A percentile compares a stretch with the other conserved stretches of the same genome.
These are phyloP conservation scores for Floccularia luteovirens DNA, from an alignment of 768 basidiomycete species.

Conservation along the genomic window DNA sequence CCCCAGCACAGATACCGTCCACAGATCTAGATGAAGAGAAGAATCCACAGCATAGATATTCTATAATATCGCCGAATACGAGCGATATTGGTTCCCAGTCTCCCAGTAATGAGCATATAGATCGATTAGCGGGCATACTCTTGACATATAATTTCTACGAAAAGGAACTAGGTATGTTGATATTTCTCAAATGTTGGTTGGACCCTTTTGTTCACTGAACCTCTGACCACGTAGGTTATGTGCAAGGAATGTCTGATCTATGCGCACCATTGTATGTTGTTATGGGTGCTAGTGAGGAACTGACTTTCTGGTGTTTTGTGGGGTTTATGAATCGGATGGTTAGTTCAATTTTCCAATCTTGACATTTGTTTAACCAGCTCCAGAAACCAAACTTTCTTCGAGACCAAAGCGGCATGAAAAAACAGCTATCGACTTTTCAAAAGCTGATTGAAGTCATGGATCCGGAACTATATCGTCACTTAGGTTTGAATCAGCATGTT, in stretches of 20 bases:
- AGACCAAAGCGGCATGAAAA: constrained; percentile 98
- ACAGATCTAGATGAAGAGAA: constrained; percentile 45
- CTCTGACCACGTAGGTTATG: constrained; percentile 60
- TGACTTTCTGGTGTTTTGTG: constrained; percentile 96
- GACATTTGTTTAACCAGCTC: background rate
- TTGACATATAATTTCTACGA: constrained; percentile 90
- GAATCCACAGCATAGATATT: constrained; percentile 44
- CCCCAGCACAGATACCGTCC: constrained; percentile 23
- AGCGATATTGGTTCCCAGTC: constrained; percentile 80
- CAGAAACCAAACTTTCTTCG: constrained; percentile 93
- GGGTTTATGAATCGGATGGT: constrained; percentile 96
- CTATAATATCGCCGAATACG: constrained; percentile 69
- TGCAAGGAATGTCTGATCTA: constrained; percentile 98
- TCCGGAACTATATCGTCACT: constrained; percentile 87
- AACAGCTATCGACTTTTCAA: constrained; percentile 83
- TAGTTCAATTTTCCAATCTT: constrained; percentile 15
- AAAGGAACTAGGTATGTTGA: constrained; percentile 69
- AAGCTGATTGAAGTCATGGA: constrained; percentile 92
- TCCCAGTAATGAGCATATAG: constrained; percentile 86
- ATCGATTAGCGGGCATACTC: constrained; percentile 77
- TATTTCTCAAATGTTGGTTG: background rate
- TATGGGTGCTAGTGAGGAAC: constrained; percentile 78
- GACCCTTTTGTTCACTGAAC: background rate
- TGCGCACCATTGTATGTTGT: constrained; percentile 92
- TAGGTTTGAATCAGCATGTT: constrained; percentile 40